These are phyloP conservation scores for Phaeosphaeria sp. DNA, from an alignment of 2,329 filamentous ascomycete species.

Conservation along the genomic window DNA sequence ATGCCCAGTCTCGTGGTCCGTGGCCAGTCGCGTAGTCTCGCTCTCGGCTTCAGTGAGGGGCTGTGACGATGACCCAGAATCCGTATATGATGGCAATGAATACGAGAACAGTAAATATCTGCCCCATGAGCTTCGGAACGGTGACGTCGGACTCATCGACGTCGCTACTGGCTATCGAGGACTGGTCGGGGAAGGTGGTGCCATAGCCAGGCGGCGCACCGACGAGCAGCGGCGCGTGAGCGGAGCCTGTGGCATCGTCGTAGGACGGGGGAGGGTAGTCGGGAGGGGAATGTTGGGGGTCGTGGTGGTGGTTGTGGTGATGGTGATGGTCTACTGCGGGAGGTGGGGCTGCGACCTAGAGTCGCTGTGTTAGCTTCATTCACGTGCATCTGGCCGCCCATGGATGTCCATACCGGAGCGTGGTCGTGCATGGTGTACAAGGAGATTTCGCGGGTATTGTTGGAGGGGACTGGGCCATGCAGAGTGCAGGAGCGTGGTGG, in stretches of 20 bases:
- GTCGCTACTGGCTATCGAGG: conserved; percentile 39
- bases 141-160: conserved; percentile 28
- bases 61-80: conserved; percentile 38
- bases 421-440: conserved; percentile 16
- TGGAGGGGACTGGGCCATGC: no score
- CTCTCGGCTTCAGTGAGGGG: conserved; percentile 13
- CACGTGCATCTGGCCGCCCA: not conserved
- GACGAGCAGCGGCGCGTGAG: conserved; percentile 35
- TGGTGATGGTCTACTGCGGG: conserved; percentile 5
- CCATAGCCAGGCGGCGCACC: conserved; percentile 41
- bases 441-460: no score
- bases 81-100: conserved; percentile 39
- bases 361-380: not conserved
- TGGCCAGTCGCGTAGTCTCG: not conserved
- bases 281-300: conserved; percentile 17
- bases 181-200: conserved; percentile 34
- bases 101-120: conserved; percentile 31
- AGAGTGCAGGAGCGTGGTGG: conserved; percentile 12
- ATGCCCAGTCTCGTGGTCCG: not conserved
- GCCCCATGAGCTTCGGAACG: conserved; percentile 39
- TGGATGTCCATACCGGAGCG: conserved; percentile 5
- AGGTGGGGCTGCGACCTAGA: conserved; percentile 2
- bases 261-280: conserved; percentile 44
- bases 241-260: conserved; percentile 36
- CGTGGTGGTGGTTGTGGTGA: conserved; percentile 14